These are phyloP conservation scores for Zangia roseola DNA, from an alignment of 768 basidiomycete species.

Conservation along the genomic window DNA sequence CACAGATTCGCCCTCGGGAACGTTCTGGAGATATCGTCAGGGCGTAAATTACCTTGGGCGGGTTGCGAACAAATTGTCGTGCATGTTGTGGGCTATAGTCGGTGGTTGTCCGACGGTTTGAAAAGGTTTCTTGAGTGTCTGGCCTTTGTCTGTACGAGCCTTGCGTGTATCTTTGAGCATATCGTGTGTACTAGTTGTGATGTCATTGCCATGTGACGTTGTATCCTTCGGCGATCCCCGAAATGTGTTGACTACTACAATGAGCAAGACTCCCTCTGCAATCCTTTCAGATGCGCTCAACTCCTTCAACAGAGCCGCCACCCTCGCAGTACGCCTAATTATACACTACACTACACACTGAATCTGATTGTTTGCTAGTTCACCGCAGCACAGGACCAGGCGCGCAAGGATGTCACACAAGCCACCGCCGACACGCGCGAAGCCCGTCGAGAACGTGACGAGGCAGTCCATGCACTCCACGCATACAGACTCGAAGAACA, in stretches of 20 bases:
- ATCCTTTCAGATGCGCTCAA: conserved; percentile 42
- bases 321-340: conserved; percentile 36
- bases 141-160: conserved; percentile 13
- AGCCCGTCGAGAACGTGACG: conserved; percentile 50
- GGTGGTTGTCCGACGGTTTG: conserved; percentile 26
- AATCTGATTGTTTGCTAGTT: conserved; percentile 38
- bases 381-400: conserved; percentile 53
- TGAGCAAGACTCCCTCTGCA: conserved; percentile 35
- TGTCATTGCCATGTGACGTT: conserved; percentile 1
- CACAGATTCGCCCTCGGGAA: not conserved
- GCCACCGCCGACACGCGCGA: conserved; percentile 45
- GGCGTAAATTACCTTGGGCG: conserved; percentile 24
- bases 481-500: conserved; percentile 44
- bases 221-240: conserved; percentile 22
- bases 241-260: conserved; percentile 20
- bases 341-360: not conserved
- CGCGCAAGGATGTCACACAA: conserved; percentile 51
- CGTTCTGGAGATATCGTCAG: conserved; percentile 15
- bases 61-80: conserved; percentile 34
- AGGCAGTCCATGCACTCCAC: conserved; percentile 46
- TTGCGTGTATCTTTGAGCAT: conserved; percentile 8
- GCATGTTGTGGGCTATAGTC: conserved; percentile 31
- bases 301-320: conserved; percentile 40
- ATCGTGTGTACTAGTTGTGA: too few relatives aligned
- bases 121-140: conserved; percentile 29